Base-by-base conservation (phyloP, 176 grass and related monocot genomes). In the Themeda triandra region DNA sequence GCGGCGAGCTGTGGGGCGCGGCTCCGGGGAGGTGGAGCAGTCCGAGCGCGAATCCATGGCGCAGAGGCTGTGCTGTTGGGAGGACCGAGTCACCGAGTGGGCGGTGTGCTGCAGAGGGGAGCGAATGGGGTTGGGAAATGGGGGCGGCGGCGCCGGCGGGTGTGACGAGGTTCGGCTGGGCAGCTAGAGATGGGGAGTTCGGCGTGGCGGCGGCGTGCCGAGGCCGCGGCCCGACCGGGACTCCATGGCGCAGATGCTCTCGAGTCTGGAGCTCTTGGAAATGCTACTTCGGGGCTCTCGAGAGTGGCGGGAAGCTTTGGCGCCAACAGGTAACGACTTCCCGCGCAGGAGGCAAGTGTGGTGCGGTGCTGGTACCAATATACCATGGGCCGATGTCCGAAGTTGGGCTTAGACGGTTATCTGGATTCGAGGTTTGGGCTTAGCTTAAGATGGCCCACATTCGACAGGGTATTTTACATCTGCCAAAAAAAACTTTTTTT, bases 251-350 rank as follows among this genome's bases (percentile, higher is more conserved):
- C 0, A 54, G 51, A 54, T 54, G 18, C 51, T 54, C 51, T 23
- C 4, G 51, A 37, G 32, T 33, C 32, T 33, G 3, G 32, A 33
- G 32, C 32, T 4, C 32, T 33, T 33, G 32, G 3, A 33, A 33
- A 33, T 33, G 32, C 32, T 33, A 33, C 32, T 33, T 33, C 32
- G 32, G 32, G 32, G 32, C 4, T 33, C 32, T 33, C 14, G 23
- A 13, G 73, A 84, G 30, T 90, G 80, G 86, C 89, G 87, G 86
- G 92, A 85, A 88, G 79, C 0, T 71, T 89, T 89, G 70, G 80
- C 86, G 83, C 80, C 83, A 81, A 39, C 37, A 17, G 1, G 69
- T 9, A 46, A 39, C 25, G 4, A 13, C 14, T 58, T 71, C 48
- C 79, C 68, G 71, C 73, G 90, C 66, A 83, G 4, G 13, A 53